A percentile compares a stretch with the other conserved stretches of the same genome.
phyloP scores from a whole-genome alignment of 176 grass and related monocot genomes.

The Urochloa ruziziensis region DNA sequence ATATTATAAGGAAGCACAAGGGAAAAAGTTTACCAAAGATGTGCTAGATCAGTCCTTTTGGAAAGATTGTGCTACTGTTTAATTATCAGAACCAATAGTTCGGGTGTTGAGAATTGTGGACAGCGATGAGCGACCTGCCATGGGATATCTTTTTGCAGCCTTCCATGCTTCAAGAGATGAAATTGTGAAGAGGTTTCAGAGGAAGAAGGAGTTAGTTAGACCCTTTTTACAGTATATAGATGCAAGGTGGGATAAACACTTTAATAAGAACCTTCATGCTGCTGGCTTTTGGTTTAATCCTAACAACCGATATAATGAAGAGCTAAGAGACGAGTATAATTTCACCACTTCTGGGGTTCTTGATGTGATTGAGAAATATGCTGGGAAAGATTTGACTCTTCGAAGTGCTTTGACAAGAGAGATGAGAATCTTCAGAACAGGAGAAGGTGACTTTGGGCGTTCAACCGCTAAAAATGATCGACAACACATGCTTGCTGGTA shows the following conservation, averaged over 20 bases:
- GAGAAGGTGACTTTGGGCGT: not conserved
- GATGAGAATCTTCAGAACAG: not conserved
- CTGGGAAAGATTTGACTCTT: not conserved
- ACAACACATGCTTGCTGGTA: not conserved
- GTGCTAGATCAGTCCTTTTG: not conserved
- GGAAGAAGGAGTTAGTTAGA: not conserved
- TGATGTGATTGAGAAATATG: conserved; percentile 8
- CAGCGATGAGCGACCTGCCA: not conserved
- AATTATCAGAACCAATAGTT: not conserved
- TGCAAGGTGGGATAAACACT: not conserved
- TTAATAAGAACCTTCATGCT: not conserved
- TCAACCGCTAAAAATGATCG: not conserved
- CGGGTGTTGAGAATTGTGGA: conserved; percentile 2
- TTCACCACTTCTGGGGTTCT: not conserved
- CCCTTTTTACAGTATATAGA: not conserved
- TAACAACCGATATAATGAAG: conserved; percentile 14
- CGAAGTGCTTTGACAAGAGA: not conserved
- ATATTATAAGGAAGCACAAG: not conserved
- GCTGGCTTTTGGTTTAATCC: conserved; percentile 15
- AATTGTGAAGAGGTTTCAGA: conserved; percentile 15
- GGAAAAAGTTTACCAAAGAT: not conserved
- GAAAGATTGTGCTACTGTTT: not conserved
- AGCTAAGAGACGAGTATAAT: not conserved
- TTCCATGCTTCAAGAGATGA: not conserved
- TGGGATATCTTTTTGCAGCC: conserved; percentile 1